A percentile compares a stretch with the other conserved stretches of the same genome.
These are phyloP conservation scores for Zymoseptoria brevis DNA, from an alignment of 2,329 filamentous ascomycete genomes.

Conservation along the genomic window DNA sequence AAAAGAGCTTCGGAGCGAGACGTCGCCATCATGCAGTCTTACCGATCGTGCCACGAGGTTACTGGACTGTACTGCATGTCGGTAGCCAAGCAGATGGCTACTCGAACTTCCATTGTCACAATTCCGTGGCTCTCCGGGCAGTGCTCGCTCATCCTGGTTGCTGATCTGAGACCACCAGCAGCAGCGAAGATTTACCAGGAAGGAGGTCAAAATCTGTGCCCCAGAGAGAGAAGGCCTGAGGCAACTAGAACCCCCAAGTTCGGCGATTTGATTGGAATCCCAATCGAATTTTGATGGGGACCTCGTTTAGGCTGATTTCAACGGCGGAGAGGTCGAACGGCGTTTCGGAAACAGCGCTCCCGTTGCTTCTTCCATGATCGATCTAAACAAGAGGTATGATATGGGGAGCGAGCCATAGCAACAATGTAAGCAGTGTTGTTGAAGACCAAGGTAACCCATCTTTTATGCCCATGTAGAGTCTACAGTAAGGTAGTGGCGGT, in stretches of 20 bases:
- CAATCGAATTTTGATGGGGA: background rate
- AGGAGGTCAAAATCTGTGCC: background rate
- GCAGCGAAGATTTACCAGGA: background rate
- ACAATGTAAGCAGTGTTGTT: background rate
- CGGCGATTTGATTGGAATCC: background rate
- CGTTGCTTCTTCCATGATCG: too few relatives aligned
- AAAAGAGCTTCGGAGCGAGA: background rate
- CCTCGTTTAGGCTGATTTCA: background rate
- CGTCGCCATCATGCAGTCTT: background rate
- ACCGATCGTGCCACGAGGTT: background rate
- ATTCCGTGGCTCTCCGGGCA: background rate
- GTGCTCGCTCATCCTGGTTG: background rate
- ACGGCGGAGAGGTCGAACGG: too few relatives aligned
- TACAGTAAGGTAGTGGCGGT: background rate
- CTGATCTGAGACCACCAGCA: background rate
- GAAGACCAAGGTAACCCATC: background rate
- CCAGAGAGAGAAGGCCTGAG: background rate
- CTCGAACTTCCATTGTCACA: background rate
- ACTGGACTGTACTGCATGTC: background rate
- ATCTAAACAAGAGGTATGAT: too few relatives aligned
- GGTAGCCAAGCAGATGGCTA: background rate
- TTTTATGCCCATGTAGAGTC: background rate
- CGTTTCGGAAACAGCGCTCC: too few relatives aligned
- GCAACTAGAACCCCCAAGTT: background rate
- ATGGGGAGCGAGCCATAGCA: background rate